These are phyloP conservation scores for Rhipidocladum racemiflorum DNA, from an alignment of 176 grass and related monocot genomes.

Conservation along the genomic window DNA sequence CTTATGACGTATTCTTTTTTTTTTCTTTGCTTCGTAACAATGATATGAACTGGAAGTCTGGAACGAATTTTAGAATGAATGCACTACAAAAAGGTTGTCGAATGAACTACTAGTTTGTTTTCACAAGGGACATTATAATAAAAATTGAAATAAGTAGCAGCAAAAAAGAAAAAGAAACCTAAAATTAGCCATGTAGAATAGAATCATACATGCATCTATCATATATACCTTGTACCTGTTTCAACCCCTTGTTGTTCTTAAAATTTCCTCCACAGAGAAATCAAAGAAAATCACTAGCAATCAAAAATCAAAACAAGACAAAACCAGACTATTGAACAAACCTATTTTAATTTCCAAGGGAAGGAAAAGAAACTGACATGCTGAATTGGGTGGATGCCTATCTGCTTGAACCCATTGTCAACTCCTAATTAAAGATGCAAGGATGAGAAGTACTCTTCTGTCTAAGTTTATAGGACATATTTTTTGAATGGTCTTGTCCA, in stretches of 20 bases:
- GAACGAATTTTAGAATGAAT: neutral
- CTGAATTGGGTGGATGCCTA: neutral
- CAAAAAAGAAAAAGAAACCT: neutral
- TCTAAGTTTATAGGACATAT: too few relatives aligned
- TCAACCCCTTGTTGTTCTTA: neutral
- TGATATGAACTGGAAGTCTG: neutral
- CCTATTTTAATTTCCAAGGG: neutral
- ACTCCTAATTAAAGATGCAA: conserved; percentile 31
- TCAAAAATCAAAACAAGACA: neutral
- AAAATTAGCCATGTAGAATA: neutral
- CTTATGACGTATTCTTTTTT: neutral
- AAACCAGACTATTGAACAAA: neutral
- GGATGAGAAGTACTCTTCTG: neutral
- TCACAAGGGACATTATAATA: neutral
- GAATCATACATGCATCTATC: neutral
- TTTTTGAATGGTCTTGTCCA: too few relatives aligned
- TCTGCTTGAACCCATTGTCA: conserved; percentile 32
- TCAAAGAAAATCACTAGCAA: neutral
- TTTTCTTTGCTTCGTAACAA: neutral
- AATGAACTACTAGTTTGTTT: neutral
- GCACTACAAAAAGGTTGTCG: neutral
- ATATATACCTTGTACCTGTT: neutral
- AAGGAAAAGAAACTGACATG: neutral
- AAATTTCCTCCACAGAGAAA: neutral
- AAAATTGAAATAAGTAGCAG: neutral